Percentiles rank a stretch among this genome's conserved stretches.
These are phyloP conservation scores for Prunus salicina DNA, from an alignment of 306 rosid species.

Conservation along the genomic window DNA sequence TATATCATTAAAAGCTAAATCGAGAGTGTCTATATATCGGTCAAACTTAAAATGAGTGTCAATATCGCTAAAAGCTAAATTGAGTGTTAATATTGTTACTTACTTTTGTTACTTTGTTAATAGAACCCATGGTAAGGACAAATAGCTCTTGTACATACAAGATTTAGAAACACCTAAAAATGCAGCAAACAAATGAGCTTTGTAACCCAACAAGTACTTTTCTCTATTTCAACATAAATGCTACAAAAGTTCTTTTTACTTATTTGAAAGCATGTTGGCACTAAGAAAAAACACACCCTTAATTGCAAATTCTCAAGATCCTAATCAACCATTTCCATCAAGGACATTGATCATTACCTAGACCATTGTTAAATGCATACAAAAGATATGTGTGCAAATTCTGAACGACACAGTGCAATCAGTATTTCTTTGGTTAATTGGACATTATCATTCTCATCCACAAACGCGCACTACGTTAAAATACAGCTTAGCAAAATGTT, in stretches of 20 bases:
- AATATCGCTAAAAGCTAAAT: too few relatives aligned
- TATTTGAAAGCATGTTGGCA: background rate
- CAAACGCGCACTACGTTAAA: background rate
- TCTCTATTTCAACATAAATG: background rate
- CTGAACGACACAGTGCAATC: background rate
- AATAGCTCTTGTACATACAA: too few relatives aligned
- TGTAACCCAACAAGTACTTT: too few relatives aligned
- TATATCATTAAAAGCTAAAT: too few relatives aligned
- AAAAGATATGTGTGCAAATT: background rate
- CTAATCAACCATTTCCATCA: background rate
- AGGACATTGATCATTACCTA: background rate
- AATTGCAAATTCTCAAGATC: background rate
- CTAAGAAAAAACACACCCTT: background rate
- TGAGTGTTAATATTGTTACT: too few relatives aligned
- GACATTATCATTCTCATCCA: background rate
- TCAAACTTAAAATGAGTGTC: too few relatives aligned
- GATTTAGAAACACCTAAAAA: too few relatives aligned
- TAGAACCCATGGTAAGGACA: too few relatives aligned
- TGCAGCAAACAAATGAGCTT: too few relatives aligned
- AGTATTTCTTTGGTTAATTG: background rate
- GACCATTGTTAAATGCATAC: background rate
- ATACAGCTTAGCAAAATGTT: slow-evolving; percentile 1
- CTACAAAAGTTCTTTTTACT: too few relatives aligned
- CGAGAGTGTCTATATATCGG: too few relatives aligned
- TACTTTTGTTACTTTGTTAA: too few relatives aligned